Conservation (phyloP, 345 rosid genomes). For the Citrus unshiu region DNA sequence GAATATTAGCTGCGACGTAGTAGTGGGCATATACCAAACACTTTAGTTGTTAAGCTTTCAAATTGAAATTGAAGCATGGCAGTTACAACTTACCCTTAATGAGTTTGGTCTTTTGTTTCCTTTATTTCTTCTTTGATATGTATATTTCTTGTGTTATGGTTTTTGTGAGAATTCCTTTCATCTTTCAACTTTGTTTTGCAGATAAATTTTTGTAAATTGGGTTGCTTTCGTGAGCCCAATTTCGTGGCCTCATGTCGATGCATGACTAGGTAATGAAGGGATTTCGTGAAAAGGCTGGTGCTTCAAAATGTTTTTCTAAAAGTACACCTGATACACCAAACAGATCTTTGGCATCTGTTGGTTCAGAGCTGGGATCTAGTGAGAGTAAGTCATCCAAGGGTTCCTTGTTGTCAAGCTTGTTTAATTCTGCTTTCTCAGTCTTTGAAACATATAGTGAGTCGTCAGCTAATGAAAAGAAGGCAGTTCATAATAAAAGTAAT, state of each 20-base stretch:
- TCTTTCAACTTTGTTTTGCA: constrained; percentile 5
- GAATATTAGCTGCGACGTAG: not conserved
- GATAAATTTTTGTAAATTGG: constrained; percentile 15
- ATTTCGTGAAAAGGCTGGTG: constrained; percentile 47
- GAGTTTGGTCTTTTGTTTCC: not conserved
- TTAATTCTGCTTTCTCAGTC: constrained; percentile 62
- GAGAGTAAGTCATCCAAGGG: constrained; percentile 39
- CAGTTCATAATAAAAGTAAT: constrained; percentile 36
- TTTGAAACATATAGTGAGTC: constrained; percentile 52
- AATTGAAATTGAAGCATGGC: not conserved
- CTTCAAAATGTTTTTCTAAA: constrained; percentile 44
- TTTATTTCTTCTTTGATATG: not conserved
- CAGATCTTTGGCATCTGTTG: constrained; percentile 41
- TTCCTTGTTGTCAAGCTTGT: constrained; percentile 56
- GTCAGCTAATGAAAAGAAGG: constrained; percentile 39
- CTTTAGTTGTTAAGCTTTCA: not conserved
- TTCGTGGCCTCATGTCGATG: constrained; percentile 13
- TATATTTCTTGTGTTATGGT: not conserved
- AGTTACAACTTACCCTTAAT: not conserved
- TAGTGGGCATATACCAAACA: not conserved
- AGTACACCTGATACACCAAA: constrained; percentile 29
- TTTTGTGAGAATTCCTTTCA: not conserved
- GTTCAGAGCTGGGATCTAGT: constrained; percentile 44
- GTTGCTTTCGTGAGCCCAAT: constrained; percentile 23
- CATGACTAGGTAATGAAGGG: constrained; percentile 72